Evolutionary conservation across 163 green algal species (phyloP).

Genomic region (Coccomyxa subellipsoidea): DNA sequence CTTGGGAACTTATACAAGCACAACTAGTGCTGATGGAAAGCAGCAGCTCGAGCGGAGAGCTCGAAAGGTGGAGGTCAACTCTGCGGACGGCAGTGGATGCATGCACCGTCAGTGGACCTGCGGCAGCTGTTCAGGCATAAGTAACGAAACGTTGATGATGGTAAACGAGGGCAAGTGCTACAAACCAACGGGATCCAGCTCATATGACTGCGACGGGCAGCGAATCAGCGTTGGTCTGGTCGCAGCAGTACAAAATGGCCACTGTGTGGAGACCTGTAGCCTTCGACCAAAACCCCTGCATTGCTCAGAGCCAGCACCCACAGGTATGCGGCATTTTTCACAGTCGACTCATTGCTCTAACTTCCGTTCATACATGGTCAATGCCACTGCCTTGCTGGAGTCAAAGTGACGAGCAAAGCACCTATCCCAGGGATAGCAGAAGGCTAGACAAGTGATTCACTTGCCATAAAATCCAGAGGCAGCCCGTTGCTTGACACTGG

Average conservation of each 20-base stretch:
- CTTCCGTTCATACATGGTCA: no score
- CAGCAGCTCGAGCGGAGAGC: neutral
- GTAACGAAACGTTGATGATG: neutral
- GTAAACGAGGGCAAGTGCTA: neutral
- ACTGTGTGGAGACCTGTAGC: neutral
- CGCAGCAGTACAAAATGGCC: neutral
- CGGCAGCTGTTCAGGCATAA: neutral
- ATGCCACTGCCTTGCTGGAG: no score
- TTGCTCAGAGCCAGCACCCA: neutral
- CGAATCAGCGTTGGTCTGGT: neutral
- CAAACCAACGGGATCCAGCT: neutral
- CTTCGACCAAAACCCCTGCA: neutral
- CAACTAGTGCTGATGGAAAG: neutral
- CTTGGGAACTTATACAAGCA: neutral
- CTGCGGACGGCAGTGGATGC: neutral
- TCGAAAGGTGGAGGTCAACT: neutral
- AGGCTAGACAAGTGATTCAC: no score
- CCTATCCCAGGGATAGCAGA: no score
- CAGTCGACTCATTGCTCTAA: no score
- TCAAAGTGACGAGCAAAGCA: no score
- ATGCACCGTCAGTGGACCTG: neutral
- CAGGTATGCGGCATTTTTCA: no score
- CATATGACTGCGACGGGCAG: neutral
- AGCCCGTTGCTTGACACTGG: neutral
- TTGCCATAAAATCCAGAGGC: neutral